Evolutionary conservation across 331 rosid genomes (phyloP), one percentile per base, ranked within the genome.

Genomic region (Erythrophleum ivorense): DNA sequence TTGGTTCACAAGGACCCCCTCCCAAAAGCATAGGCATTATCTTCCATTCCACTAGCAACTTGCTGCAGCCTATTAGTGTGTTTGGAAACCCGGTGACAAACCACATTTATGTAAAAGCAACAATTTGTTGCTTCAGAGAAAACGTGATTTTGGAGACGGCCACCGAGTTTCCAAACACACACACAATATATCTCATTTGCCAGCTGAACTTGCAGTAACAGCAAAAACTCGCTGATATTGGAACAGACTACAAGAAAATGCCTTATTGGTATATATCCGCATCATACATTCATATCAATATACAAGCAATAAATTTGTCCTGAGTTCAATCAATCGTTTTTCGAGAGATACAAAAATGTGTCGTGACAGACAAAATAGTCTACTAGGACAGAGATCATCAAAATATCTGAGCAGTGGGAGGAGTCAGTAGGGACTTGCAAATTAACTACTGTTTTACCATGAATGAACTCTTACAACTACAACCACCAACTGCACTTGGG

Each of bases 381-480:
- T 19, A 0, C 53, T 18, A 52, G 33, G 49, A 18, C 54, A 16
- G 53, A 53, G 10, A 36, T 78, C 41, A 50, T 66, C 41, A 53
- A 24, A 55, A 60, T 40, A 41, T 63, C 49, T 16, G 58, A 63
- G 45, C 45, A 15, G 43, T 6, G 70, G 73, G 82, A 34, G 71
- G 34, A 81, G 38, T 67, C 73, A 18, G 58, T 67, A 57, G 18
- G 69, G 49, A 18, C 70, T 14, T 3, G 75, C 81, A 65, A 74
- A 50, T 60, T 45, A 45, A 21, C 83, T 91, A 90, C 57, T 77
- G 88, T 85, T 93, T 95, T 87, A 93, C 93, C 98, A 95, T 93
- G 89, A 95, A 95, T 66, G 97, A 95, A 82, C 90, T 87, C 84
- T 93, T 91, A 83, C 98, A 95, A 80, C 97, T 95, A 86, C 98